Percentiles rank a stretch among this genome's conserved stretches.
phyloP scores from a whole-genome alignment of 495 filamentous ascomycete genomes.

The Aspergillus panamensis region DNA sequence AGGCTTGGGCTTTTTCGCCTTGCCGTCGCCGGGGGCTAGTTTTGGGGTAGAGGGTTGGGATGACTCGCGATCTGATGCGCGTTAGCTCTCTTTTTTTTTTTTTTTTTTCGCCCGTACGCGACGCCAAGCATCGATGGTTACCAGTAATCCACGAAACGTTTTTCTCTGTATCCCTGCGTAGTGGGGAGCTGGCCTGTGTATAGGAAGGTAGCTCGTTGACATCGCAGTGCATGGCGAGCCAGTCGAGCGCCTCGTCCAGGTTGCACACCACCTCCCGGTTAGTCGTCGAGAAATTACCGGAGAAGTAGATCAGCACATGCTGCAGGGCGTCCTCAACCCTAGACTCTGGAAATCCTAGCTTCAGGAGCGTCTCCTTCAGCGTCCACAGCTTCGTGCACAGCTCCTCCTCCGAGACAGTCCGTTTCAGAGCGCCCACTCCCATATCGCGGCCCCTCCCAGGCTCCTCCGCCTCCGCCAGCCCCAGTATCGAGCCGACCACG shows the following conservation, averaged over 20 bases:
- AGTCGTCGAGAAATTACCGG: slow-evolving; percentile 43
- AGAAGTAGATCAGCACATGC: slow-evolving; percentile 57
- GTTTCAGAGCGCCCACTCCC: slow-evolving; percentile 28
- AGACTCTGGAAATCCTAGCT: slow-evolving; percentile 62
- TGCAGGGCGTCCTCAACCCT: slow-evolving; percentile 62
- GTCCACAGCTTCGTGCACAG: slow-evolving; percentile 75
- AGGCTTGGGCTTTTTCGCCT: slow-evolving; percentile 28
- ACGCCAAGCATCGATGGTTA: slow-evolving; percentile 30
- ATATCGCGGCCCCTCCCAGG: slow-evolving; percentile 30
- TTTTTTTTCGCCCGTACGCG: slow-evolving; percentile 14
- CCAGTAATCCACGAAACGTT: slow-evolving; percentile 44
- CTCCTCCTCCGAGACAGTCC: slow-evolving; percentile 60
- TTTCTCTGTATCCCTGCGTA: slow-evolving; percentile 35
- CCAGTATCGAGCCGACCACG: slow-evolving; percentile 69
- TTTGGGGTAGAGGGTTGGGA: slow-evolving; percentile 33
- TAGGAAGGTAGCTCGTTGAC: slow-evolving; percentile 69
- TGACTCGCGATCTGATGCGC: slow-evolving; percentile 32
- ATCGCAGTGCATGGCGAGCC: slow-evolving; percentile 70
- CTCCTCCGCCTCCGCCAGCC: slow-evolving; percentile 49
- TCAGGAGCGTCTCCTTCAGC: slow-evolving; percentile 62
- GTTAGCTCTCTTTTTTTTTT: slow-evolving; percentile 33
- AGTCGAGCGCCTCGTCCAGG: slow-evolving; percentile 80
- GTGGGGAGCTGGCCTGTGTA: slow-evolving; percentile 39
- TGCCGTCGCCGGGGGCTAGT: slow-evolving; percentile 24
- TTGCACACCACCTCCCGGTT: slow-evolving; percentile 74